Conservation (phyloP, 164 flowering plant species). For the Nelumbo lutea region DNA sequence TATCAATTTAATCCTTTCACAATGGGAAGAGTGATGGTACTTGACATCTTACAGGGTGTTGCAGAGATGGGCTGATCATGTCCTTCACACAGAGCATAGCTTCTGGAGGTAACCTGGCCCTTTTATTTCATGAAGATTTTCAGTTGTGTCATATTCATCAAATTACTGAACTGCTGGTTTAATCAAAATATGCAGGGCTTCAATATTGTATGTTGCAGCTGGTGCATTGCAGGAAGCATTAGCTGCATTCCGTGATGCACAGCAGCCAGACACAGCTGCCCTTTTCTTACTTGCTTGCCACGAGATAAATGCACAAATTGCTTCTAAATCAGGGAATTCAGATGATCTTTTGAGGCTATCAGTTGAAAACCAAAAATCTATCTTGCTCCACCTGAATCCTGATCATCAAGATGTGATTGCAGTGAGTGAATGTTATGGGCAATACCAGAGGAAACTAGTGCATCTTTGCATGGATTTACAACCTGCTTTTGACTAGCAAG, state of each 20-base stretch:
- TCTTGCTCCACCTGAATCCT: slow-evolving; percentile 55
- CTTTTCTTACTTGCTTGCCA: slow-evolving; percentile 90
- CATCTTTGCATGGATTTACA: slow-evolving; percentile 94
- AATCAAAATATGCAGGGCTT: slow-evolving; percentile 56
- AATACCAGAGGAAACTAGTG: slow-evolving; percentile 85
- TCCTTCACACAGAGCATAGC: slow-evolving; percentile 69
- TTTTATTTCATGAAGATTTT: not conserved
- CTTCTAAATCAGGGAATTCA: slow-evolving; percentile 31
- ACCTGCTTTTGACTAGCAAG: slow-evolving; percentile 57
- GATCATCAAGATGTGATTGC: slow-evolving; percentile 75
- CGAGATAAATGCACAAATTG: slow-evolving; percentile 55
- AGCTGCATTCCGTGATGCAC: slow-evolving; percentile 83
- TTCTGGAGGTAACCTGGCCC: slow-evolving; percentile 75
- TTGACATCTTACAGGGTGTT: slow-evolving; percentile 56
- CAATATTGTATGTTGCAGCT: slow-evolving; percentile 83
- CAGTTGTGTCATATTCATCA: not conserved
- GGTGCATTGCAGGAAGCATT: slow-evolving; percentile 91
- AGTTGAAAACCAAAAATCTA: slow-evolving; percentile 20
- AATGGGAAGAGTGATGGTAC: not conserved
- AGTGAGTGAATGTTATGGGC: slow-evolving; percentile 78
- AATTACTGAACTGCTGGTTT: not conserved
- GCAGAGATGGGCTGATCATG: slow-evolving; percentile 91
- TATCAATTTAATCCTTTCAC: not conserved
- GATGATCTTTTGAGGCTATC: slow-evolving; percentile 33
- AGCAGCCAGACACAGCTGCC: slow-evolving; percentile 93